Base-by-base conservation (phyloP, 495 filamentous ascomycete genomes). In the Chlorociboria aeruginascens region DNA sequence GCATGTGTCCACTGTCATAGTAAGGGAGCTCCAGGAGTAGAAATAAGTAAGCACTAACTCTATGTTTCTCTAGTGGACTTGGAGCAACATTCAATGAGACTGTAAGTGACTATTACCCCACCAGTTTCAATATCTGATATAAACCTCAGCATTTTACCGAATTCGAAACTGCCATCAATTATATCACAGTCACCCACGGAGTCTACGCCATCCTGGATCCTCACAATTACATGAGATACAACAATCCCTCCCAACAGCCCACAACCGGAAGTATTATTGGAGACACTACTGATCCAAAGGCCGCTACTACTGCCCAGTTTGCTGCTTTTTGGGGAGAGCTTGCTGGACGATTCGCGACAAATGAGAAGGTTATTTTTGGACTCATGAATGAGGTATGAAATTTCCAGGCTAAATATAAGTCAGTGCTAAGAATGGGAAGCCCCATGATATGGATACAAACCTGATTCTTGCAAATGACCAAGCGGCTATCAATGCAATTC, bases 171-270 rank as follows among this genome's bases (percentile, higher is more conserved):
- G 63, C 72, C 0, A 63, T 76, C 7, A 67, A 76, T 55, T 73
- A 74, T 54, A 69, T 73, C 43, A 74, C 69, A 3, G 59, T 65
- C 34, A 72, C 64, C 12, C 72, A 72, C 49, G 68, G 69, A 31
- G 47, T 42, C 50, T 63, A 75, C 49, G 63, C 61, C 13, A 76
- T 73, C 53, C 53, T 74, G n/a, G 72, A 76, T 52, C 70, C 70
- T 14, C 72, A 76, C 61, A 74, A 72, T 52, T 74, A 74, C 61
- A 74, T 73, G 70, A 63, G 70, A 7, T 74, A 72, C 60, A 72
- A 74, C 57, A 62, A 74, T 51, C 70, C 71, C 3, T 69, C 63
- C 8, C 65, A 67, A 32, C 70, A 76, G 57, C 70, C 72, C 14
- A 64, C 61, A 49, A 63, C 57, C 40, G 64, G 72, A 47, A 69